Evolutionary conservation across 352 stramenopile species (phyloP).

Genomic region (Pythium folliculosum): DNA sequence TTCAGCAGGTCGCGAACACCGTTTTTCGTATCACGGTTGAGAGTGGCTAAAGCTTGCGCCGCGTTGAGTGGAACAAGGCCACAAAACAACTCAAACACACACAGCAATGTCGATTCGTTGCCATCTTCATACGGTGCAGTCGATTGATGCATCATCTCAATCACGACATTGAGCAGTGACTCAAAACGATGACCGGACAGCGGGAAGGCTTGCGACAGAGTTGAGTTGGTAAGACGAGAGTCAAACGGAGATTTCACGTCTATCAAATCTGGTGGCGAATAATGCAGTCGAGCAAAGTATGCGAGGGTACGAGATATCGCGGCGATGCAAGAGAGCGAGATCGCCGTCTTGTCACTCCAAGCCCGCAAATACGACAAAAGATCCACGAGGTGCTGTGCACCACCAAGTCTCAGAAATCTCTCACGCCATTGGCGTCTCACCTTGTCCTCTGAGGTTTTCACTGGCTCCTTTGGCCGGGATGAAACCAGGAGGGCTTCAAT

Average conservation of each 20-base stretch:
- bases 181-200: neutral
- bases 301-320: conserved; percentile 34
- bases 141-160: neutral
- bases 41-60: neutral
- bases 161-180: neutral
- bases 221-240: conserved; percentile 11
- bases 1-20: neutral
- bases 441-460: conserved; percentile 30
- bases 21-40: neutral
- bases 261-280: conserved; percentile 4
- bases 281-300: conserved; percentile 28
- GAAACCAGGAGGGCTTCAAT: conserved; percentile 71
- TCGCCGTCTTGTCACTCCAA: conserved; percentile 25
- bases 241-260: conserved; percentile 18
- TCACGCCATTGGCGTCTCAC: conserved; percentile 76
- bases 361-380: neutral
- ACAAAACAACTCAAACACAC: conserved; percentile 23
- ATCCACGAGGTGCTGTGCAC: conserved; percentile 44
- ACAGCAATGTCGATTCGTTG: neutral
- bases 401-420: conserved; percentile 70
- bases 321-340: conserved; percentile 40
- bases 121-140: neutral
- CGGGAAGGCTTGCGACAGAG: conserved; percentile 16
- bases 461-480: conserved; percentile 12
- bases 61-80: conserved; percentile 13